Evolutionary conservation across 2,329 filamentous ascomycete genomes (phyloP), one percentile per base, ranked within the genome.

Genomic region (Geosmithia morbida): DNA sequence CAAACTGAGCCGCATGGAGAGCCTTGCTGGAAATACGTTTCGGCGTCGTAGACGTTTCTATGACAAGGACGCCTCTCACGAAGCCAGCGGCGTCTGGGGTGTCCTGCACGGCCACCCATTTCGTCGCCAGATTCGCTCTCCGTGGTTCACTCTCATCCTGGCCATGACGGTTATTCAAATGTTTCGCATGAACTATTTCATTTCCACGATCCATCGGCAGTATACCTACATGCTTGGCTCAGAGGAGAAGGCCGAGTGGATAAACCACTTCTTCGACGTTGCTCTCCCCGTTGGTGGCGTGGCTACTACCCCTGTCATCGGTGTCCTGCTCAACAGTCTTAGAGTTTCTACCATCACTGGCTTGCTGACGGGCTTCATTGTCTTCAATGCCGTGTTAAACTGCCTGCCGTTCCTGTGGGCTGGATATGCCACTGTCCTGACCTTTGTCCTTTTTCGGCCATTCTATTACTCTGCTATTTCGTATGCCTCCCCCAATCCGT

Each of bases 391-490:
- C 1, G 58, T 81, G 2, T 66, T 86, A 1, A 84, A 84, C 41
- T 75, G 82, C 45, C 67, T 87, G 1, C 75, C 80, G 0, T 65
- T 72, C 45, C 66, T 74, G 20, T 77, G 74, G 68, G 74, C 75
- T 3, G 81, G 75, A 0, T 86, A 87, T 53, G 69, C 68, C 1
- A 86, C 85, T 7, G 74, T 88, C 14, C 59, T 75, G 16, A 65
- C 81, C 1, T 88, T 88, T 53, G 81, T 85, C 17, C 59, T 87
- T 30, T 83, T 86, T 52, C 75, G 85, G 0, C 85, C 84, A 0
- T 67, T 88, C 0, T 89, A 87, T 61, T 88, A 88, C 63, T 85
- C 82, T 0, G 78, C 83, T 7, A 79, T 88, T 51, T 86, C 79
- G 62, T 69, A 58, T 61, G 66, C 61, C 22, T 26, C 22, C 13